Evolutionary conservation across 2,329 filamentous ascomycete genomes (phyloP).

Genomic region (Pestalotiopsis sp.): DNA sequence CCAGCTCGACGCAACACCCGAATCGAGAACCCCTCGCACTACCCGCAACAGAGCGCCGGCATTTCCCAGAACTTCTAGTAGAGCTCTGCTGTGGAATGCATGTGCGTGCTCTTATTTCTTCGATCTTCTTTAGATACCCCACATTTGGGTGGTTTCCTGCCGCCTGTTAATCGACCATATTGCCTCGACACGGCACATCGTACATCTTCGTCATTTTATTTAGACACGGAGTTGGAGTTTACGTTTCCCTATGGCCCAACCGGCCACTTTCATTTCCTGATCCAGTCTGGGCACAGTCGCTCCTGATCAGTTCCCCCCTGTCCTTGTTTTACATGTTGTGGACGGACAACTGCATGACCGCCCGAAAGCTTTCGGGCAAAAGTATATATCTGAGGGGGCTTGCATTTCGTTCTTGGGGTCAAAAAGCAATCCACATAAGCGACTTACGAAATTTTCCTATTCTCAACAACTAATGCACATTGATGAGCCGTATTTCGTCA

Average conservation of each 20-base stretch:
- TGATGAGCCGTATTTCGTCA: neutral
- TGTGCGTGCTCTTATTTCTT: neutral
- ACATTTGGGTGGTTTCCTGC: neutral
- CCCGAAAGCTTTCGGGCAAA: neutral
- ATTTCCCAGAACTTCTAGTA: slow-evolving; percentile 93
- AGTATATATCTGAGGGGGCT: slow-evolving; percentile 5
- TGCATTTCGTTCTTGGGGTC: neutral
- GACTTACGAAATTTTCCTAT: slow-evolving; percentile 2
- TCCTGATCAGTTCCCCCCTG: neutral
- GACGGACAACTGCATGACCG: neutral
- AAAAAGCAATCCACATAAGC: slow-evolving; percentile 2
- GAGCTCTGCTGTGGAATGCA: neutral
- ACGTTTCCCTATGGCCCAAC: neutral
- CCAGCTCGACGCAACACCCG: slow-evolving; percentile 88
- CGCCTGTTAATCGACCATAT: neutral
- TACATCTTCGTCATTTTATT: neutral
- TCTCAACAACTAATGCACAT: slow-evolving; percentile 1
- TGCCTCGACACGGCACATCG: neutral
- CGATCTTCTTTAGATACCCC: slow-evolving; percentile 1
- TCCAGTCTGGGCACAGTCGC: neutral
- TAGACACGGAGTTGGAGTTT: slow-evolving; percentile 1
- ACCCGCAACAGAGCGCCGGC: slow-evolving; percentile 88
- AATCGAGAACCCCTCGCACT: slow-evolving; percentile 88
- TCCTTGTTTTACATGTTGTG: neutral
- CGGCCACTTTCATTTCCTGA: neutral